Evolutionary conservation across 1,284 basidiomycete genomes (phyloP).

Genomic region (Ganoderma lingzhi): DNA sequence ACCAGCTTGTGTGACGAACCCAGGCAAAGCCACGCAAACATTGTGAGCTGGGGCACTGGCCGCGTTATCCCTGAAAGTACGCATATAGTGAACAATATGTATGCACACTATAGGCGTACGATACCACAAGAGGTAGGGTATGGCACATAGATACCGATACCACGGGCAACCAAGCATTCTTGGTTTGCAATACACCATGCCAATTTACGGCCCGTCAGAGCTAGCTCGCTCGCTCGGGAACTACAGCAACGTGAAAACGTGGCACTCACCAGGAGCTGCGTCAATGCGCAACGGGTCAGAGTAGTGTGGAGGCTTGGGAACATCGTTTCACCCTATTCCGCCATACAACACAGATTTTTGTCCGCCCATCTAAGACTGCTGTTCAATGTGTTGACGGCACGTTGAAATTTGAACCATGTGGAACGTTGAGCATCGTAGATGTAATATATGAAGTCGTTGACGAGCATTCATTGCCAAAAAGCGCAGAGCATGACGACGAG

Average conservation of each 20-base stretch:
- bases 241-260: neutral
- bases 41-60: too few species aligned
- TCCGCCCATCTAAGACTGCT: neutral
- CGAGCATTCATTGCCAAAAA: neutral
- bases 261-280: neutral
- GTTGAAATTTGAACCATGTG: neutral
- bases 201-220: neutral
- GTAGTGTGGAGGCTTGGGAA: neutral
- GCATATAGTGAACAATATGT: neutral
- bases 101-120: neutral
- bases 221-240: neutral
- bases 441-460: neutral
- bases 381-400: too few species aligned
- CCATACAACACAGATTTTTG: neutral
- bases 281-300: neutral
- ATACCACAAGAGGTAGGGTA: neutral
- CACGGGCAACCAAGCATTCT: neutral
- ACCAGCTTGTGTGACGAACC: too few species aligned
- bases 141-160: neutral
- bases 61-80: neutral
- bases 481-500: neutral
- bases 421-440: neutral
- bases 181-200: neutral
- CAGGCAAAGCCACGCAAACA: too few species aligned
- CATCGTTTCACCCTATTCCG: neutral